These are phyloP conservation scores for Heliophila coronopifolia DNA, from an alignment of 441 rosid genomes.

Conservation along the genomic window DNA sequence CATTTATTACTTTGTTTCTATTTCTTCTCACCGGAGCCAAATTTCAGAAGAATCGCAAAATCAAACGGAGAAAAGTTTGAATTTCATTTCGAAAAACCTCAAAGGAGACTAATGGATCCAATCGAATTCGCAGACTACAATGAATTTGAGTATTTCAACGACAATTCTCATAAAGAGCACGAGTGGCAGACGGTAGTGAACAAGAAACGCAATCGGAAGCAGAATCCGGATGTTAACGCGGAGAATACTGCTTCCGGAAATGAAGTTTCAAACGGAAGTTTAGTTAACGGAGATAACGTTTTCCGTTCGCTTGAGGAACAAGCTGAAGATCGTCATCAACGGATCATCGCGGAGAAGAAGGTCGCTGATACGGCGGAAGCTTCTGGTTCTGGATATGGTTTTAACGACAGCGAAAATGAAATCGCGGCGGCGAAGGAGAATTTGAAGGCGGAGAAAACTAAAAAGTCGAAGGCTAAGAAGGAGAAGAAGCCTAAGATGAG, in stretches of 20 bases:
- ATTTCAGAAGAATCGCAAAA: too few species aligned
- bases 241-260: slow-evolving; percentile 20
- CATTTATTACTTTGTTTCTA: too few species aligned
- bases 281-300: slow-evolving; percentile 43
- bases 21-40: slow-evolving; percentile 8
- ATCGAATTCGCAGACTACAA: slow-evolving; percentile 37
- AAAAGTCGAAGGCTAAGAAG: slow-evolving; percentile 68
- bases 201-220: slow-evolving; percentile 60
- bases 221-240: slow-evolving; percentile 36
- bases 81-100: background rate
- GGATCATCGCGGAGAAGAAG: slow-evolving; percentile 43
- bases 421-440: slow-evolving; percentile 28
- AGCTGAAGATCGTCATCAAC: slow-evolving; percentile 51
- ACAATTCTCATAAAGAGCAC: slow-evolving; percentile 36
- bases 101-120: slow-evolving; percentile 37
- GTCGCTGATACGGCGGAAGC: slow-evolving; percentile 29
- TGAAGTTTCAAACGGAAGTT: slow-evolving; percentile 19
- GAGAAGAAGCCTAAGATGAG: slow-evolving; percentile 85
- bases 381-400: slow-evolving; percentile 28
- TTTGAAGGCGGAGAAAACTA: slow-evolving; percentile 36
- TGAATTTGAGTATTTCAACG: slow-evolving; percentile 30
- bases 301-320: slow-evolving; percentile 55
- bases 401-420: slow-evolving; percentile 37
- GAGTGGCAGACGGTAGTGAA: slow-evolving; percentile 78
- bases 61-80: background rate